Evolutionary conservation across 345 rosid species (phyloP).

Genomic region (Cardamine occulta): DNA sequence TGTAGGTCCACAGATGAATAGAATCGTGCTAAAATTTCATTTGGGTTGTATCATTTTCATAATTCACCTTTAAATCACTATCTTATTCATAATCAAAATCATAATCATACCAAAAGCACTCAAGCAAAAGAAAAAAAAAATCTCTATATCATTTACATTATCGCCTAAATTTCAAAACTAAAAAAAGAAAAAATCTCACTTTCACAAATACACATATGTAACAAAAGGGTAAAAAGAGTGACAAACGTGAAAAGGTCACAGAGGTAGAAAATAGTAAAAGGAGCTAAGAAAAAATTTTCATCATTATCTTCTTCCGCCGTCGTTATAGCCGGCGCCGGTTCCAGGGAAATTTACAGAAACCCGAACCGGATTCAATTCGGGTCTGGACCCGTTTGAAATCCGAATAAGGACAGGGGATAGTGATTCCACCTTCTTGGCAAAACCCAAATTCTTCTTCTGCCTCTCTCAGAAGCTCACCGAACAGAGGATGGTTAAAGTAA

Average conservation of each 20-base stretch:
- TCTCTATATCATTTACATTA: constrained; percentile 27
- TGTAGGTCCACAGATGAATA: constrained; percentile 36
- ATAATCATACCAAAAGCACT: constrained; percentile 14
- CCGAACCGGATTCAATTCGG: constrained; percentile 66
- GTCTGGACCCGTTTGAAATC: constrained; percentile 85
- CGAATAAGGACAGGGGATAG: constrained; percentile 79
- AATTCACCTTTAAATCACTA: constrained; percentile 35
- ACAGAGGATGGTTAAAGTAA: constrained; percentile 90
- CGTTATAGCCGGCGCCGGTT: constrained; percentile 44
- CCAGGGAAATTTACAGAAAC: constrained; percentile 49
- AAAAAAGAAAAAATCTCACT: background rate
- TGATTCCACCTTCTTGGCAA: constrained; percentile 82
- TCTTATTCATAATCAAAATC: constrained; percentile 31
- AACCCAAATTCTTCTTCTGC: constrained; percentile 92
- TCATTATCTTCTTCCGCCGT: constrained; percentile 18
- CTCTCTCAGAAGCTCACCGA: constrained; percentile 75
- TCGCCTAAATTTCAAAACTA: constrained; percentile 18
- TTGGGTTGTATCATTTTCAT: constrained; percentile 23
- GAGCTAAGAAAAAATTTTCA: background rate
- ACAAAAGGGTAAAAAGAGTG: constrained; percentile 13
- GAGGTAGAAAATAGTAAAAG: constrained; percentile 26
- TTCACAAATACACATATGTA: constrained; percentile 30
- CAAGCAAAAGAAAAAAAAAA: constrained; percentile 17
- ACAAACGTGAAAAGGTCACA: constrained; percentile 29
- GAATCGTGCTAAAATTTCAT: constrained; percentile 38